Conservation (phyloP, 2,329 filamentous ascomycete genomes). For the Allantophomopsis cytisporea region DNA sequence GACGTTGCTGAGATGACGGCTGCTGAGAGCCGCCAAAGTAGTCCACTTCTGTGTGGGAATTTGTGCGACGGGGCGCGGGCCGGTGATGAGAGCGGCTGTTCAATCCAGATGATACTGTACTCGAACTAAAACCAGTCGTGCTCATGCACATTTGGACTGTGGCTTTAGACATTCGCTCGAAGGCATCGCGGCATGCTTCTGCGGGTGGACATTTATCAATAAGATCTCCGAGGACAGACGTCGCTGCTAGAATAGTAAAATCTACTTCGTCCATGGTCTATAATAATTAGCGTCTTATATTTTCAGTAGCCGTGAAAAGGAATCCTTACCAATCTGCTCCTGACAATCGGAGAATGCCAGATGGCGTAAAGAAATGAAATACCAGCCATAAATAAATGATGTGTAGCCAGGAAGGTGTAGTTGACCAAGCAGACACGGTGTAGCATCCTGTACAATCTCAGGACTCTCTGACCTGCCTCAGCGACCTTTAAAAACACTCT, state of each 20-base stretch:
- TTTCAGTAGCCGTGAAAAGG: conserved; percentile 2
- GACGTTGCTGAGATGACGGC: conserved; percentile 7
- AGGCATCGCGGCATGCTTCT: conserved; percentile 87
- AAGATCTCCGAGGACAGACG: conserved; percentile 80
- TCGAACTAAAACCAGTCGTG: conserved; percentile 33
- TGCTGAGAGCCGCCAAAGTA: conserved; percentile 1
- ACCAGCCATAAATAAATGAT: conserved; percentile 95
- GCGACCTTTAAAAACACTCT: conserved; percentile 89
- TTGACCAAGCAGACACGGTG: conserved; percentile 84
- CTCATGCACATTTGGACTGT: conserved; percentile 91
- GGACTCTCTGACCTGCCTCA: conserved; percentile 83
- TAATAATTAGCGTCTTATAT: conserved; percentile 1
- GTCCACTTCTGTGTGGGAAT: neutral
- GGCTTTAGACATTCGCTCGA: conserved; percentile 87
- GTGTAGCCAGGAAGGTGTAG: conserved; percentile 89
- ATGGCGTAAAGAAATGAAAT: conserved; percentile 94
- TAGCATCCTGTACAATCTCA: conserved; percentile 80
- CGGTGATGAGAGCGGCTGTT: neutral
- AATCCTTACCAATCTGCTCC: conserved; percentile 62
- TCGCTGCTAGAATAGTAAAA: conserved; percentile 86
- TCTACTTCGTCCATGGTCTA: conserved; percentile 91
- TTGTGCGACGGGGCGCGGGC: neutral
- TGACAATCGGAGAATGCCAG: conserved; percentile 86
- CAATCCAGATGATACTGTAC: conserved; percentile 3
- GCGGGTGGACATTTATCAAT: conserved; percentile 92